Conservation (phyloP, 805 yeast genomes). For the Metschnikowia matae region DNA sequence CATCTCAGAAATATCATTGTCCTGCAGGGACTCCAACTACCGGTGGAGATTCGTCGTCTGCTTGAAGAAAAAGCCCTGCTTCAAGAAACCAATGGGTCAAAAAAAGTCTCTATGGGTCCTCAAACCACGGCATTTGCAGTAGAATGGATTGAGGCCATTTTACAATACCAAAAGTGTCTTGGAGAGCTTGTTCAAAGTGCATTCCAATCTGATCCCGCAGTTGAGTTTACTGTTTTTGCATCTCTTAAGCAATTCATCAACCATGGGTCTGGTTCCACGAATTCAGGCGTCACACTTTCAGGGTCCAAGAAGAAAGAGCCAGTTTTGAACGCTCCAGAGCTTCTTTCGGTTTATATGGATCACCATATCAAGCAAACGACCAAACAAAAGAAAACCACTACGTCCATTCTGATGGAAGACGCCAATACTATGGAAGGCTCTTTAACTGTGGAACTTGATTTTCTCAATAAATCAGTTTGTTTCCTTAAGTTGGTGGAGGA, state of each 20-base stretch:
- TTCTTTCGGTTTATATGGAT: conserved; percentile 40
- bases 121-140: conserved; percentile 52
- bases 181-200: conserved; percentile 44
- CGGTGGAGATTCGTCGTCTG: conserved; percentile 19
- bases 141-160: conserved; percentile 61
- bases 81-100: conserved; percentile 5
- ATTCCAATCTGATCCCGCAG: conserved; percentile 44
- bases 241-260: conserved; percentile 64
- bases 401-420: too few relatives aligned
- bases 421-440: too few relatives aligned
- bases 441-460: conserved; percentile 5
- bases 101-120: conserved; percentile 6
- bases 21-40: conserved; percentile 41
- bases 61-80: conserved; percentile 10
- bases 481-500: conserved; percentile 70
- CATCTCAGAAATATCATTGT: conserved; percentile 46
- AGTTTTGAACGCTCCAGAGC: conserved; percentile 37
- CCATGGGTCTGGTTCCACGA: conserved; percentile 18
- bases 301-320: conserved; percentile 41
- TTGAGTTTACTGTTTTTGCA: conserved; percentile 54
- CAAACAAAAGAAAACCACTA: conserved; percentile 19
- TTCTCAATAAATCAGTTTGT: conserved; percentile 52
- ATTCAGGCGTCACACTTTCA: conserved; percentile 18
- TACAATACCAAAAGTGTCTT: conserved; percentile 49
- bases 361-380: conserved; percentile 33